Percentiles rank a stretch among this genome's conserved stretches.
Conservation (phyloP, 108 stramenopile species). For the Schizochytrium sp. region DNA sequence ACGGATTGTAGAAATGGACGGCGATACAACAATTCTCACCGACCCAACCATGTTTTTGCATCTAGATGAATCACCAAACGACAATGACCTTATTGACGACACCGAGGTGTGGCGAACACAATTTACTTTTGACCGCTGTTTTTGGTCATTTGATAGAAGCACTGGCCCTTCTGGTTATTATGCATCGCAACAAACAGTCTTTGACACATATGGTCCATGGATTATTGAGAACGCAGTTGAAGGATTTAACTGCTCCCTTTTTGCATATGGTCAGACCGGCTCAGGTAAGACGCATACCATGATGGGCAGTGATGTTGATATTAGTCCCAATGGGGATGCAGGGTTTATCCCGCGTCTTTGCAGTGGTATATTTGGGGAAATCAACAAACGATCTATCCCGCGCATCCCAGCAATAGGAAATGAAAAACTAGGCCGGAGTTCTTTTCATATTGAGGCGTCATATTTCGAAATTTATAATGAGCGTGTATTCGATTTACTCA, state of each 20-base stretch:
- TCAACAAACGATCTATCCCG: conserved; percentile 2
- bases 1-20: not conserved
- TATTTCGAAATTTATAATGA: conserved; percentile 84
- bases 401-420: no score
- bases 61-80: conserved; percentile 61
- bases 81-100: conserved; percentile 63
- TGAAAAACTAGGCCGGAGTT: not conserved
- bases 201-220: conserved; percentile 87
- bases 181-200: conserved; percentile 92
- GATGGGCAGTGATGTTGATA: conserved; percentile 72
- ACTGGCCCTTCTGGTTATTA: conserved; percentile 65
- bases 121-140: not conserved
- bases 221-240: conserved; percentile 92
- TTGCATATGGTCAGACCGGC: conserved; percentile 96
- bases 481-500: conserved; percentile 79
- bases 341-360: conserved; percentile 75
- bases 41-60: conserved; percentile 37
- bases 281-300: conserved; percentile 80
- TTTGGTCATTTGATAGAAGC: not conserved
- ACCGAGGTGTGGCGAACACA: conserved; percentile 63
- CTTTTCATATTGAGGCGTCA: conserved; percentile 69
- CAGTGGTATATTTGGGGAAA: conserved; percentile 68
- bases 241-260: conserved; percentile 98
- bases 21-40: conserved; percentile 42
- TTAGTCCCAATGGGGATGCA: conserved; percentile 63